phyloP scores from a whole-genome alignment of 495 filamentous ascomycete species.

The Tuber brumale region DNA sequence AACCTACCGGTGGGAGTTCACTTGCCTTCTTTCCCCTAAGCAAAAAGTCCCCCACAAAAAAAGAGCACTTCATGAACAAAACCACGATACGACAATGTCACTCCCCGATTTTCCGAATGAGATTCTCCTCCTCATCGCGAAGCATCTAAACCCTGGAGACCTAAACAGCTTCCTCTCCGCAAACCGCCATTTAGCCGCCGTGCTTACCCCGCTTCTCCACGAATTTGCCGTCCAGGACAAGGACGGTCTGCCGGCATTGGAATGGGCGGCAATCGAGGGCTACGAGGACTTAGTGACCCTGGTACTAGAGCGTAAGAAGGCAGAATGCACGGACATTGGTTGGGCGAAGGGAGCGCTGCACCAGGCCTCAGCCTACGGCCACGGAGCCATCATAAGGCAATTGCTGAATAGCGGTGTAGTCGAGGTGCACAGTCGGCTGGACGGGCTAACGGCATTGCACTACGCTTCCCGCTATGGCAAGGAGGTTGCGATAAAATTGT shows the following conservation, averaged over 20 bases:
- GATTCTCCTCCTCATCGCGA: not conserved
- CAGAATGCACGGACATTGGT: not conserved
- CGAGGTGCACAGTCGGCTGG: not conserved
- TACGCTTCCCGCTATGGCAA: constrained; percentile 1
- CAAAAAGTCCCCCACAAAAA: not conserved
- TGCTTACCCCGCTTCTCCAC: constrained; percentile 3
- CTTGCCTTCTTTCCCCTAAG: not conserved
- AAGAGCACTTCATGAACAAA: not conserved
- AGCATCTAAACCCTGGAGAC: not conserved
- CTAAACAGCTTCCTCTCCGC: not conserved
- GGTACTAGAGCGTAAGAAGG: not conserved
- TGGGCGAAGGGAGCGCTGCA: constrained; percentile 3
- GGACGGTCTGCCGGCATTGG: not conserved
- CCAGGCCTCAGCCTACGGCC: constrained; percentile 1
- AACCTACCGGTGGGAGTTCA: not conserved
- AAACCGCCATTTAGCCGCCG: constrained; percentile 1
- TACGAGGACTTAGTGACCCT: not conserved
- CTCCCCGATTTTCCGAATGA: not conserved
- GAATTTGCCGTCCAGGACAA: not conserved
- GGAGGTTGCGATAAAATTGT: not conserved
- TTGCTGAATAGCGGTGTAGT: not conserved
- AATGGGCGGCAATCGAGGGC: constrained; percentile 5
- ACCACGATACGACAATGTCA: not conserved
- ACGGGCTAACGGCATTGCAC: not conserved
- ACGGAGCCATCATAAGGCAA: not conserved